phyloP scores from a whole-genome alignment of 306 rosid genomes.

The Vigna reflexopilosa region DNA sequence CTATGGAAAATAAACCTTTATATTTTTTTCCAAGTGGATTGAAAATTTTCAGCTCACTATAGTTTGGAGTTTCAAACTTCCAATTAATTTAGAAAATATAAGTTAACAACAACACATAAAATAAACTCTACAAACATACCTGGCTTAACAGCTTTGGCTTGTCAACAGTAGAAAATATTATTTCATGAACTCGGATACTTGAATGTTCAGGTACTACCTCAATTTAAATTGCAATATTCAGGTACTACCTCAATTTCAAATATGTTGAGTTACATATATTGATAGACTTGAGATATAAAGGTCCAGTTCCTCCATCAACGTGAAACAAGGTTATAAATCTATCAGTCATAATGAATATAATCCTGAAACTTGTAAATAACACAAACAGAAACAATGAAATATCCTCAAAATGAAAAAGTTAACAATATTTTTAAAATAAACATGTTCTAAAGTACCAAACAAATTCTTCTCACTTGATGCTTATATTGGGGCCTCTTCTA shows the following conservation, averaged over 20 bases:
- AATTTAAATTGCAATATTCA: too few relatives aligned
- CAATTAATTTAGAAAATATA: slow-evolving; percentile 20
- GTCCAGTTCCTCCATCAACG: slow-evolving; percentile 18
- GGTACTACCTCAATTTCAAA: slow-evolving; percentile 28
- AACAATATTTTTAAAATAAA: not conserved
- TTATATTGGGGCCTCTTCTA: slow-evolving; percentile 9
- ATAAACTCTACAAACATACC: slow-evolving; percentile 54
- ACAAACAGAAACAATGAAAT: slow-evolving; percentile 18
- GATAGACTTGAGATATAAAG: slow-evolving; percentile 21
- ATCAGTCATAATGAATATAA: slow-evolving; percentile 4
- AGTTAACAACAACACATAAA: slow-evolving; percentile 29
- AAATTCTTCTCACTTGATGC: slow-evolving; percentile 32
- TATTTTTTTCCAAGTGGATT: not conserved
- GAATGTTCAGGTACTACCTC: slow-evolving; percentile 38
- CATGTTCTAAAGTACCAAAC: not conserved
- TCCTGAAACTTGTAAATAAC: slow-evolving; percentile 15
- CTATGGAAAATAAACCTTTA: slow-evolving; percentile 27
- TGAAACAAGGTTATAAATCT: slow-evolving; percentile 20
- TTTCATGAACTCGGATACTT: slow-evolving; percentile 73
- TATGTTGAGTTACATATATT: slow-evolving; percentile 20
- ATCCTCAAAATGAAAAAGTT: slow-evolving; percentile 23
- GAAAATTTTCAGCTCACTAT: not conserved
- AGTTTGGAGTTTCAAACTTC: slow-evolving; percentile 33
- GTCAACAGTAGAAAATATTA: slow-evolving; percentile 90
- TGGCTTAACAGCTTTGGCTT: slow-evolving; percentile 99